These are phyloP conservation scores for Neonectria coccinea DNA, from an alignment of 2,329 filamentous ascomycete genomes.

Conservation along the genomic window DNA sequence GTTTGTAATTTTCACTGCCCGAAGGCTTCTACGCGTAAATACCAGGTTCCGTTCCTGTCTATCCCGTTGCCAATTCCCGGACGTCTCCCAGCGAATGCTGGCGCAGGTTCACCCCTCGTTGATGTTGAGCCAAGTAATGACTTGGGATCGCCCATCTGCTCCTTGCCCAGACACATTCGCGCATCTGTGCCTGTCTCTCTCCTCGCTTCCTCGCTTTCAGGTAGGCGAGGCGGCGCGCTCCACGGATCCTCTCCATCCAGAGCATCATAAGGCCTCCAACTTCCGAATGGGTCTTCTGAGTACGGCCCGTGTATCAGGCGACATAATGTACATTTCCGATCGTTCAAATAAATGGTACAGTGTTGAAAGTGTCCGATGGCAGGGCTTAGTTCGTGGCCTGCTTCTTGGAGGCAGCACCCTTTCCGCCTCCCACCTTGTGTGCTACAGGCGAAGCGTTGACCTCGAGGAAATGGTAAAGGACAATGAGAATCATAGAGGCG, in stretches of 20 bases:
- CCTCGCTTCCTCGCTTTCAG: background rate
- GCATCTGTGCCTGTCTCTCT: background rate
- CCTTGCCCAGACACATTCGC: background rate
- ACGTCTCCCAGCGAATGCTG: background rate
- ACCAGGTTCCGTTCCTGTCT: background rate
- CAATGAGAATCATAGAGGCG: slow-evolving; percentile 89
- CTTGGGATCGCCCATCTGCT: background rate
- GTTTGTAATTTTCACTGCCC: slow-evolving; percentile 13
- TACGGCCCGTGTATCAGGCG: background rate
- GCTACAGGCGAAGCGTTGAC: slow-evolving; percentile 72
- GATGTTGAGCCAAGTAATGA: background rate
- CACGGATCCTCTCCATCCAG: background rate
- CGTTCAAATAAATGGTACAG: slow-evolving; percentile 7
- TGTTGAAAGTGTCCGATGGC: slow-evolving; percentile 4
- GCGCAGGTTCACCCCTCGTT: background rate
- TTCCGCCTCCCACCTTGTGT: slow-evolving; percentile 29
- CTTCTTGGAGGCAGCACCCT: slow-evolving; percentile 33
- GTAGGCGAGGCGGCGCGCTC: slow-evolving; percentile 1
- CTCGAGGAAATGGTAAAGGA: slow-evolving; percentile 96
- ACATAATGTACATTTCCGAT: slow-evolving; percentile 19
- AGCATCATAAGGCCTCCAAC: background rate
- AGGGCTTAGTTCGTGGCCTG: slow-evolving; percentile 28
- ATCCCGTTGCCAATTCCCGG: background rate
- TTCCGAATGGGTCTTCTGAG: background rate
- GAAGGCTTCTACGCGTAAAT: background rate